Evolutionary conservation across 495 filamentous ascomycete genomes (phyloP).

Genomic region (Penicillium bovifimosum): DNA sequence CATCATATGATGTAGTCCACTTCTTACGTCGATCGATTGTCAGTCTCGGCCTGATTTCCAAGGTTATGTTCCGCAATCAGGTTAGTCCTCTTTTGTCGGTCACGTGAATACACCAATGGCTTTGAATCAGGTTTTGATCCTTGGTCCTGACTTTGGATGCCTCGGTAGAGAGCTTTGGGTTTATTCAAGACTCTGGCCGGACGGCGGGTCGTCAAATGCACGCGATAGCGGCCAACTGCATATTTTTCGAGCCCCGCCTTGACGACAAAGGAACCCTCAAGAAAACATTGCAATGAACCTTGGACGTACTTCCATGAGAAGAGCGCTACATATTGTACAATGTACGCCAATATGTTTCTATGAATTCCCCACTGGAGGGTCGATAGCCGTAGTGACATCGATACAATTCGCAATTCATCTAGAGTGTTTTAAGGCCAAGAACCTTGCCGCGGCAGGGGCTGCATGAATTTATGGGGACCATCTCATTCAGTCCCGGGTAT

Average conservation of each 20-base stretch:
- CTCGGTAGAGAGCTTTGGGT: neutral
- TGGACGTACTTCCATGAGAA: no score
- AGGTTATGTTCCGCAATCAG: neutral
- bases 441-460: neutral
- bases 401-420: no score
- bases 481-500: no score
- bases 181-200: neutral
- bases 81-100: neutral
- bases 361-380: no score
- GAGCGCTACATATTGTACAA: no score
- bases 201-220: neutral
- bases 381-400: no score
- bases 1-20: conserved; percentile 15
- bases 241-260: neutral
- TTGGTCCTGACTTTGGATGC: no score
- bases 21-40: conserved; percentile 30
- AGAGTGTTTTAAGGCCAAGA: conserved; percentile 42
- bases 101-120: neutral
- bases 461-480: neutral
- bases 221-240: neutral
- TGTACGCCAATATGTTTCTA: no score
- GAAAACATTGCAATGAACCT: neutral
- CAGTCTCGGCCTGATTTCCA: conserved; percentile 6
- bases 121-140: neutral
- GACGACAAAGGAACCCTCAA: neutral